Evolutionary conservation across 2,329 filamentous ascomycete species (phyloP).

Genomic region (Sclerotinia glacialis): DNA sequence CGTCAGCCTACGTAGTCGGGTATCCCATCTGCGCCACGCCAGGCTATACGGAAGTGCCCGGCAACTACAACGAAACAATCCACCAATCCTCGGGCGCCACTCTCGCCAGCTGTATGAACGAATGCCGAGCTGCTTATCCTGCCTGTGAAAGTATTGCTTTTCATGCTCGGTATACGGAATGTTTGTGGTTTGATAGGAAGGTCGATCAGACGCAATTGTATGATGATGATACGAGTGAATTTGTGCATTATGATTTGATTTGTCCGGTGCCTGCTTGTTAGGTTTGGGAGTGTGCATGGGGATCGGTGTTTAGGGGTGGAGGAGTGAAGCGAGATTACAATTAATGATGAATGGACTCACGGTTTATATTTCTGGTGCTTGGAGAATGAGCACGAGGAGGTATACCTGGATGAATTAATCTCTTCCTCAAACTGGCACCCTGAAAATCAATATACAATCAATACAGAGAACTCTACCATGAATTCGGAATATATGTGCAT

Average conservation of each 20-base stretch:
- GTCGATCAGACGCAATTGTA: slow-evolving; percentile 16
- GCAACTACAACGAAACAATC: slow-evolving; percentile 8
- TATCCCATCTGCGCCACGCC: slow-evolving; percentile 4
- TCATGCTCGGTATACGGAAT: slow-evolving; percentile 10
- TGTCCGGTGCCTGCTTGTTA: slow-evolving; percentile 6
- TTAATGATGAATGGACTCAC: neutral
- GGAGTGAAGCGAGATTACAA: neutral
- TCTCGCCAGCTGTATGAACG: slow-evolving; percentile 1
- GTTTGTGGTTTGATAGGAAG: slow-evolving; percentile 13
- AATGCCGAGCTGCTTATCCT: slow-evolving; percentile 17
- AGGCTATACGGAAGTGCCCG: neutral
- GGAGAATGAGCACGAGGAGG: neutral
- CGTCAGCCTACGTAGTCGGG: neutral
- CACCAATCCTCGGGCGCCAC: slow-evolving; percentile 6
- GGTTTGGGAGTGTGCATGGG: no score
- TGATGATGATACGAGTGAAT: slow-evolving; percentile 14
- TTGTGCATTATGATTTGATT: slow-evolving; percentile 22
- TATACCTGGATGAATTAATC: neutral
- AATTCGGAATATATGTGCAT: neutral
- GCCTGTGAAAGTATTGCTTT: slow-evolving; percentile 15
- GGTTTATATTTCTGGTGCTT: neutral
- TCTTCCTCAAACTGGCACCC: neutral
- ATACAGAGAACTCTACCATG: neutral
- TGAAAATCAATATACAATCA: no score
- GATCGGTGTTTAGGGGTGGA: no score